Conservation (phyloP, 2,329 filamentous ascomycete species). For the Xenosphaeropsis pyriputrescens region DNA sequence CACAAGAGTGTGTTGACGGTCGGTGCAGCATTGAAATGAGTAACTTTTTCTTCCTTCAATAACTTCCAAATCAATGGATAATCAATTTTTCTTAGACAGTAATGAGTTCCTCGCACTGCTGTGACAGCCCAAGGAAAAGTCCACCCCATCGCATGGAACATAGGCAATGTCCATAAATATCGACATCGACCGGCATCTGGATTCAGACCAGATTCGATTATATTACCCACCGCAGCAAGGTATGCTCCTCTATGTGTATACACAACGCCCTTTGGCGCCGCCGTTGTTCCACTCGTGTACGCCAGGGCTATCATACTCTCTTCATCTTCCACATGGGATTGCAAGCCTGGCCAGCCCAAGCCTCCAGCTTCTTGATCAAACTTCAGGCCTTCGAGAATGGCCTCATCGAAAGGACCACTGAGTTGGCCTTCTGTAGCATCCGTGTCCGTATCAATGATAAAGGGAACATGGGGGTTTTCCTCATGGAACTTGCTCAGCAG, state of each 20-base stretch:
- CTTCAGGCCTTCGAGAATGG: slow-evolving; percentile 64
- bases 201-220: slow-evolving; percentile 81
- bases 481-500: slow-evolving; percentile 54
- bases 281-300: slow-evolving; percentile 90
- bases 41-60: slow-evolving; percentile 73
- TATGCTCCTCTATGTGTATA: slow-evolving; percentile 84
- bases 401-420: slow-evolving; percentile 69
- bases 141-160: slow-evolving; percentile 62
- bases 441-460: slow-evolving; percentile 72
- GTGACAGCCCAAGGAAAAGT: slow-evolving; percentile 91
- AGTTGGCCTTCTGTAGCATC: slow-evolving; percentile 61
- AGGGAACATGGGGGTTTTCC: slow-evolving; percentile 43
- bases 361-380: slow-evolving; percentile 52
- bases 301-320: slow-evolving; percentile 74
- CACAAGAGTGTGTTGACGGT: slow-evolving; percentile 94
- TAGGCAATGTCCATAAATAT: slow-evolving; percentile 84
- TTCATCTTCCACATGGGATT: slow-evolving; percentile 57
- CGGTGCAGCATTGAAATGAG: slow-evolving; percentile 90
- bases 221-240: slow-evolving; percentile 68
- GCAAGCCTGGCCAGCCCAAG: slow-evolving; percentile 64
- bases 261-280: slow-evolving; percentile 80
- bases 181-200: slow-evolving; percentile 52
- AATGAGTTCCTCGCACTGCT: slow-evolving; percentile 84
- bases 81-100: slow-evolving; percentile 88
- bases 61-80: slow-evolving; percentile 87